Evolutionary conservation across 495 filamentous ascomycete genomes (phyloP).

Genomic region (Neurospora sp.): DNA sequence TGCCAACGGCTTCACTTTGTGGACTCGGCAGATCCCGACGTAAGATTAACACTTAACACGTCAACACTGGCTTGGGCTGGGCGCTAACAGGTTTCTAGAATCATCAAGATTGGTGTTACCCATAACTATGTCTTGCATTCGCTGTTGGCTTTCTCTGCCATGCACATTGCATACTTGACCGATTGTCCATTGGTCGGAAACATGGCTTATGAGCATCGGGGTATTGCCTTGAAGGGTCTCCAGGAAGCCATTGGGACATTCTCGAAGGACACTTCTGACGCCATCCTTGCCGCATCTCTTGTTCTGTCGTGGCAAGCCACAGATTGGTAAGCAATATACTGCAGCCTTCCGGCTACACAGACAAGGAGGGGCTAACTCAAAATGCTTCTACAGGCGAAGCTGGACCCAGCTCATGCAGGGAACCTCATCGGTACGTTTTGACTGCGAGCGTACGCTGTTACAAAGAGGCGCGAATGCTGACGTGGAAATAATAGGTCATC

Average conservation of each 20-base stretch:
- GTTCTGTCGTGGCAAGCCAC: constrained; percentile 93
- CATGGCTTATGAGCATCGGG: constrained; percentile 78
- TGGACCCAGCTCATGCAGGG: constrained; percentile 92
- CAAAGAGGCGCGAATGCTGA: not conserved
- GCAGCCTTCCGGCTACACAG: constrained; percentile 18
- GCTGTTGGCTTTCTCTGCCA: constrained; percentile 80
- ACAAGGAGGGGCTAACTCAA: constrained; percentile 22
- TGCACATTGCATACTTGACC: constrained; percentile 80
- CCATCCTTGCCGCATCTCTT: constrained; percentile 83
- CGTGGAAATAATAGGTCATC: constrained; percentile 50
- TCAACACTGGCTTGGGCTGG: not conserved
- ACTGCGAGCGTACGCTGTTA: not conserved
- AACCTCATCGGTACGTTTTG: constrained; percentile 61
- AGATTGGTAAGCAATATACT: constrained; percentile 69
- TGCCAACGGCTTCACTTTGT: constrained; percentile 73
- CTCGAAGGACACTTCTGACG: constrained; percentile 79
- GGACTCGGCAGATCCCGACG: constrained; percentile 88
- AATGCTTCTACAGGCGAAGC: constrained; percentile 51
- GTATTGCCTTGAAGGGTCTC: constrained; percentile 73
- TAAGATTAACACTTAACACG: constrained; percentile 36
- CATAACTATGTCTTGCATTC: constrained; percentile 89
- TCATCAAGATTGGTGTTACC: constrained; percentile 70
- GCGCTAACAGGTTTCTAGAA: constrained; percentile 44
- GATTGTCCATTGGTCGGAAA: constrained; percentile 71
- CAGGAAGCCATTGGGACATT: constrained; percentile 80